These are phyloP conservation scores for Rhododendron molle DNA, from an alignment of 148 eudicot species.

Conservation along the genomic window DNA sequence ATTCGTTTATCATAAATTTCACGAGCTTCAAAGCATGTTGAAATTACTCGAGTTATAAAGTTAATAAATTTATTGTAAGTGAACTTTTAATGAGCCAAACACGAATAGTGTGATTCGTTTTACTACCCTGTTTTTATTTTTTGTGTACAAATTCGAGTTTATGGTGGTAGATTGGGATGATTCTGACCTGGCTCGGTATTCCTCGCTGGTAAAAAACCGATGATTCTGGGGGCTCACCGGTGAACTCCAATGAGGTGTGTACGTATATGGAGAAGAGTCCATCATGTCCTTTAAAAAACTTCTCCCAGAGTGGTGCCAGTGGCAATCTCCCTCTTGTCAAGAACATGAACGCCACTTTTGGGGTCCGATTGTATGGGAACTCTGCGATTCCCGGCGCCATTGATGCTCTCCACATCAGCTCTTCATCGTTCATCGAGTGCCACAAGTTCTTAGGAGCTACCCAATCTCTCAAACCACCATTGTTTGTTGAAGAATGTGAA, in stretches of 20 bases:
- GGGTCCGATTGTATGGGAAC: slow-evolving; percentile 26
- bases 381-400: slow-evolving; percentile 32
- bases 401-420: slow-evolving; percentile 59
- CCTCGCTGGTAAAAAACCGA: slow-evolving; percentile 65
- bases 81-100: neutral
- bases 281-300: slow-evolving; percentile 65
- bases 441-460: slow-evolving; percentile 33
- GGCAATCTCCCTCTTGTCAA: slow-evolving; percentile 56
- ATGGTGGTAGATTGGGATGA: neutral
- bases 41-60: neutral
- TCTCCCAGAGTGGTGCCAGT: slow-evolving; percentile 72
- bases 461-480: slow-evolving; percentile 5
- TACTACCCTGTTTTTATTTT: neutral
- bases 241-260: slow-evolving; percentile 53
- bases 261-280: slow-evolving; percentile 71
- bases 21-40: neutral
- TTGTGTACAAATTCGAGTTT: neutral
- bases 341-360: slow-evolving; percentile 84
- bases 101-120: neutral
- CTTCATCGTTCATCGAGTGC: slow-evolving; percentile 63
- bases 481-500: neutral
- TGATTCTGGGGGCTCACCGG: slow-evolving; percentile 27
- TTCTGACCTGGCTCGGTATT: slow-evolving; percentile 64
- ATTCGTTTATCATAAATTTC: neutral
- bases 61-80: neutral